Evolutionary conservation across 805 yeast species (phyloP), one percentile per base, ranked within the genome.

Genomic region (Kodamaea jinghongensis): DNA sequence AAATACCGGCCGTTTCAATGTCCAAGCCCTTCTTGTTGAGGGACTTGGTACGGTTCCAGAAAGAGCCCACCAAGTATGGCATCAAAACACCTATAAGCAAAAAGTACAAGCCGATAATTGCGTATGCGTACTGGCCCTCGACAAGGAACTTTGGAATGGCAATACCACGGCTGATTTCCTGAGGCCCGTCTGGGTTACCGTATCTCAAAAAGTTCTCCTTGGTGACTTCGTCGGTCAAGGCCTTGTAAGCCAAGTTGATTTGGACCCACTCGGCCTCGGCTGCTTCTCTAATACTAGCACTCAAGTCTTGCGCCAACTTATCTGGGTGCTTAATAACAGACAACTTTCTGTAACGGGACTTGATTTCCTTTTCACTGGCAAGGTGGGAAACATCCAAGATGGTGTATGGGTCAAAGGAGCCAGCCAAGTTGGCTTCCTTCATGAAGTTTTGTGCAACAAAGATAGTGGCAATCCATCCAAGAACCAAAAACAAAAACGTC

Each of bases 111-210:
- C 76, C 60, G 11, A 83, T 73, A 44, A 88, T 67, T 15, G 83
- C 51, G 3, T 83, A 76, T 4, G 95, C 81, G 15, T 81, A 81
- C 42, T 80, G 73, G 31, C 95, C 89, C 48, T 88, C 96, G 22
- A 95, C 86, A 45, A 93, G 72, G 64, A 86, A 88, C 58, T 84
- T 81, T 23, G 99, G 99, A 49, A 93, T 67, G 0, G 98, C 99
- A 61, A 93, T 89, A 46, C 99, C 99, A 59, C 88, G 96, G 14
- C 83, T 69, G 13, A 83, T 74, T 17, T 86, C 86, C 62, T 87
- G 96, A 30, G 95, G 96, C 31, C 99, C 99, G 67, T 93, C 99
- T 4, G 99, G 99, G 59, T 95, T 96, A 36, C 99, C 99, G 55
- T 83, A 93, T 51, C 78, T 81, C 52, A 83, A 68, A 60, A 77